A percentile compares a stretch with the other conserved stretches of the same genome.
These are phyloP conservation scores for Kwoniella botswanensis DNA, from an alignment of 768 basidiomycete genomes.

Conservation along the genomic window DNA sequence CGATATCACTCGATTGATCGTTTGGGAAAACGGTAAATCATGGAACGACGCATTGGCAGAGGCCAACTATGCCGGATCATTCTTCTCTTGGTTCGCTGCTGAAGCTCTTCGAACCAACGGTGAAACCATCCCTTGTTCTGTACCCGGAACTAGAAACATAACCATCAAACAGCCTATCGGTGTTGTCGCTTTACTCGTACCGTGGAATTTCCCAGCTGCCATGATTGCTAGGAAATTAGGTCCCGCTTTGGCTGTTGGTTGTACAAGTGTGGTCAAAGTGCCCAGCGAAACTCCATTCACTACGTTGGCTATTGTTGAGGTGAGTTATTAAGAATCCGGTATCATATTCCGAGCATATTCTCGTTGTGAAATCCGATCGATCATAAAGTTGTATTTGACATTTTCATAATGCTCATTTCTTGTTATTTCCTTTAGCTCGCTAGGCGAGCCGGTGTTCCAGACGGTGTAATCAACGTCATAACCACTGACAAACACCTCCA, in stretches of 20 bases:
- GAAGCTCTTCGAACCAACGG: conserved; percentile 93
- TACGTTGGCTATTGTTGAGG: conserved; percentile 87
- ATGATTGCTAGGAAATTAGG: conserved; percentile 65
- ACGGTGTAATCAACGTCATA: conserved; percentile 93
- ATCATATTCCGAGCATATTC: neutral
- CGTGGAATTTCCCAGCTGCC: conserved; percentile 87
- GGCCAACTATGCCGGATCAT: conserved; percentile 65
- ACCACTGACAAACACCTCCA: conserved; percentile 81
- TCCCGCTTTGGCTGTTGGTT: conserved; percentile 83
- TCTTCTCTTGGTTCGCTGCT: conserved; percentile 66
- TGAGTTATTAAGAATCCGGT: conserved; percentile 46
- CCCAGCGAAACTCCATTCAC: conserved; percentile 95
- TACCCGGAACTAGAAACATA: conserved; percentile 74
- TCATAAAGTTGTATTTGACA: too few relatives aligned
- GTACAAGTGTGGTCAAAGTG: conserved; percentile 92
- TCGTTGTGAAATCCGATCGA: neutral
- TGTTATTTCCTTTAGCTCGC: conserved; percentile 65
- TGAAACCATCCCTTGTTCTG: conserved; percentile 80
- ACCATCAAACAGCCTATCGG: conserved; percentile 86
- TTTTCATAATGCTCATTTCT: neutral
- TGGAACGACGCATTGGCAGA: conserved; percentile 85
- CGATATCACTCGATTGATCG: conserved; percentile 84
- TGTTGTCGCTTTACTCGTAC: conserved; percentile 58
- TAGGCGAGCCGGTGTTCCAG: conserved; percentile 86
- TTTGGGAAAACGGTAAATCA: conserved; percentile 92